Percentiles rank a stretch among this genome's conserved stretches.
Conservation (phyloP, 352 stramenopile species). For the Phytophthora hibernalis region DNA sequence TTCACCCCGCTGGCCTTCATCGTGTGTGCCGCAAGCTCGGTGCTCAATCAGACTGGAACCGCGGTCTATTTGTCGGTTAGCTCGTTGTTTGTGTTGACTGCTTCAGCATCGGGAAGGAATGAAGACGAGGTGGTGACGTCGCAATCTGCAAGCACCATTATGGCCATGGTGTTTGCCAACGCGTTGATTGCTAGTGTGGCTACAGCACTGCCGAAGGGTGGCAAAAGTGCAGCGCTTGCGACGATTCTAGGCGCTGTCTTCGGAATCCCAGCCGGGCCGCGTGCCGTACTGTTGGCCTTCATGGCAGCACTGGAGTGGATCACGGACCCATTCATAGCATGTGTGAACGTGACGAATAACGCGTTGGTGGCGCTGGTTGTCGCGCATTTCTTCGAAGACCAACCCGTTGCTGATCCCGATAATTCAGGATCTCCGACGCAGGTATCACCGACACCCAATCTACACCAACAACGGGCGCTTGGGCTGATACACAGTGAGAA, state of each 20-base stretch:
- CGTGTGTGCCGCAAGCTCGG: slow-evolving; percentile 50
- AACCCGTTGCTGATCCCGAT: slow-evolving; percentile 22
- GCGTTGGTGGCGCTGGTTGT: slow-evolving; percentile 60
- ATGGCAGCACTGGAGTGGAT: slow-evolving; percentile 64
- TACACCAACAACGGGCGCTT: slow-evolving; percentile 20
- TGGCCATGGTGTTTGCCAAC: slow-evolving; percentile 48
- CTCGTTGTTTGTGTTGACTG: slow-evolving; percentile 55
- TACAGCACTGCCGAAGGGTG: slow-evolving; percentile 49
- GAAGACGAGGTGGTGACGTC: slow-evolving; percentile 24
- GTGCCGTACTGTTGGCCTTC: slow-evolving; percentile 46
- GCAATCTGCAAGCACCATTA: slow-evolving; percentile 34
- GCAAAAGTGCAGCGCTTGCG: slow-evolving; percentile 42
- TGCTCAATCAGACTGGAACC: slow-evolving; percentile 73
- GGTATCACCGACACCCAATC: slow-evolving; percentile 4
- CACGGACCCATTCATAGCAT: slow-evolving; percentile 59
- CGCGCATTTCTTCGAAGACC: slow-evolving; percentile 55
- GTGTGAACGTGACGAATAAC: slow-evolving; percentile 61
- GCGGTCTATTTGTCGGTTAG: slow-evolving; percentile 61
- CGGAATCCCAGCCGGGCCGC: slow-evolving; percentile 31
- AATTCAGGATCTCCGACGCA: not conserved
- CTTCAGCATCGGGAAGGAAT: slow-evolving; percentile 24
- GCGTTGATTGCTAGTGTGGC: slow-evolving; percentile 46
- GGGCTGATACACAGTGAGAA: slow-evolving; percentile 35
- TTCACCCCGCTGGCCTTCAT: slow-evolving; percentile 67
- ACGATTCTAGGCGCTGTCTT: slow-evolving; percentile 60